Conservation (phyloP, 2,329 filamentous ascomycete species). For the Fusarium gaditjirri region DNA sequence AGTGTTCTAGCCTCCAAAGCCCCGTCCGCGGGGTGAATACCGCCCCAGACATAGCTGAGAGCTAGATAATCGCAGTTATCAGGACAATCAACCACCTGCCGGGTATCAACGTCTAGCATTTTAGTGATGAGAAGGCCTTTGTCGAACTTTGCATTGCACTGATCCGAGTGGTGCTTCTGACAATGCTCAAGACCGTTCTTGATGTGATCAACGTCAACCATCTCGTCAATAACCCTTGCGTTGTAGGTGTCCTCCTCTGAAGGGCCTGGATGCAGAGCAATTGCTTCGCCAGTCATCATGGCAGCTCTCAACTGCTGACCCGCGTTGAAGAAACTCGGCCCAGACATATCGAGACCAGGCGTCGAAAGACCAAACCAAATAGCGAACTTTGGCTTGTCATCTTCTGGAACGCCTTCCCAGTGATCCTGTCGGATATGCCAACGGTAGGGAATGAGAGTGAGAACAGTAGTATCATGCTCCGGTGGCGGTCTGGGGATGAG, state of each 20-base stretch:
- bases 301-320: neutral
- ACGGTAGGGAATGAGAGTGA: neutral
- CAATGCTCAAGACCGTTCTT: neutral
- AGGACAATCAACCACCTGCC: neutral
- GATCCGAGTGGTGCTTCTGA: neutral
- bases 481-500: neutral
- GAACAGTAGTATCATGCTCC: neutral
- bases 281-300: neutral
- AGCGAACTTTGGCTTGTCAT: neutral
- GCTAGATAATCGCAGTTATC: neutral
- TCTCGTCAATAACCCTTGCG: neutral
- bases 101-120: neutral
- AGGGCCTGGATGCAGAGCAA: neutral
- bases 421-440: neutral
- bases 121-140: neutral
- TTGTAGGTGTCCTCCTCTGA: too few relatives aligned
- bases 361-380: neutral
- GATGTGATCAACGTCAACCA: neutral
- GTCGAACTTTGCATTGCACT: neutral
- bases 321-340: neutral
- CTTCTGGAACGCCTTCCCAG: neutral
- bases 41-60: neutral
- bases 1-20: neutral
- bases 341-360: neutral
- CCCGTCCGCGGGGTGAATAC: neutral